These are phyloP conservation scores for Fomitopsis serialis DNA, from an alignment of 768 basidiomycete genomes.

Conservation along the genomic window DNA sequence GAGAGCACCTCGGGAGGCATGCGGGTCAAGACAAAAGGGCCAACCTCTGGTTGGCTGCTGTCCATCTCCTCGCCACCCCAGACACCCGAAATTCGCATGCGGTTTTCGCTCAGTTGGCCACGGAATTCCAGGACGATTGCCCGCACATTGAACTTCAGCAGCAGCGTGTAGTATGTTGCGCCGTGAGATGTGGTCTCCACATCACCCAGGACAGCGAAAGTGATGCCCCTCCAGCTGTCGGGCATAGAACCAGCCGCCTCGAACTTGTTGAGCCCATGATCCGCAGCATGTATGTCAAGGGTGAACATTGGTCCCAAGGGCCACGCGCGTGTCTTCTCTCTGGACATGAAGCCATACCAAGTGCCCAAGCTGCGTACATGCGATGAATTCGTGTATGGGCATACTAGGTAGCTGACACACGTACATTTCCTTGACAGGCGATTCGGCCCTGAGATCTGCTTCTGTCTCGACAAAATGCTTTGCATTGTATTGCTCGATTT, in stretches of 20 bases:
- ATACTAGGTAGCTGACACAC: background rate
- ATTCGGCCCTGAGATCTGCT: no score
- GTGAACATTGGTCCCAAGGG: background rate
- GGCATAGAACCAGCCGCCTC: slow-evolving; percentile 10
- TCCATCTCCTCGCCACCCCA: slow-evolving; percentile 20
- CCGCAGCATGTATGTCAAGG: background rate
- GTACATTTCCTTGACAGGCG: no score
- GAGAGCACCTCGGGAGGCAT: slow-evolving; percentile 21
- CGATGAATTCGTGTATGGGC: no score
- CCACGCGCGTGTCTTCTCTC: background rate
- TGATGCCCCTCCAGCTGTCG: slow-evolving; percentile 4
- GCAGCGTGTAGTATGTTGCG: slow-evolving; percentile 6
- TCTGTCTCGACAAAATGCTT: no score
- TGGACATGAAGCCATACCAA: slow-evolving; percentile 19
- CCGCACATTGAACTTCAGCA: slow-evolving; percentile 19
- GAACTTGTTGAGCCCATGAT: slow-evolving; percentile 8
- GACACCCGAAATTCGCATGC: slow-evolving; percentile 18
- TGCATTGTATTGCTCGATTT: no score
- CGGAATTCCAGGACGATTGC: slow-evolving; percentile 19
- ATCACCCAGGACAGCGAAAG: slow-evolving; percentile 15
- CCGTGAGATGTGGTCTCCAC: slow-evolving; percentile 8
- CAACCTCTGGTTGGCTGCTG: background rate
- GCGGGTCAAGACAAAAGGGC: slow-evolving; percentile 24
- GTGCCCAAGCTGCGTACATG: slow-evolving; percentile 11
- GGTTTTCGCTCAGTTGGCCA: slow-evolving; percentile 15